These are phyloP conservation scores for Trichoderma sp. DNA, from an alignment of 2,329 filamentous ascomycete species.

Conservation along the genomic window DNA sequence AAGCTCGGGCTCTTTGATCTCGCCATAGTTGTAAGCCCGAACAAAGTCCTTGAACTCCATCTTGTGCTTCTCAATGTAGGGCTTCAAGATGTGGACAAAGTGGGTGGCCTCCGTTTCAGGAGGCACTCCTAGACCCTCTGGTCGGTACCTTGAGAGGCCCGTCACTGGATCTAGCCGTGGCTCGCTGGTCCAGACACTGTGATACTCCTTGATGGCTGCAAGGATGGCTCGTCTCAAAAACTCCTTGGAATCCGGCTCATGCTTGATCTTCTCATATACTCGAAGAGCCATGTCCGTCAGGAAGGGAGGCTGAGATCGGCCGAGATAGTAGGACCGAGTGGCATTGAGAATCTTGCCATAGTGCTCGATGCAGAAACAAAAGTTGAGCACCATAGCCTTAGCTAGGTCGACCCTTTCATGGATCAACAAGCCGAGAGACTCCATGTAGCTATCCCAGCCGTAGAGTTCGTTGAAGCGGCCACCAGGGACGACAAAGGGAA, in stretches of 20 bases:
- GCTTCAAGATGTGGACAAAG: conserved; percentile 77
- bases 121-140: conserved; percentile 79
- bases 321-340: conserved; percentile 92
- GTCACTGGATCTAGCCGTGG: conserved; percentile 75
- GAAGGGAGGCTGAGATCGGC: conserved; percentile 92
- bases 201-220: conserved; percentile 95
- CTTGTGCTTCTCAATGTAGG: conserved; percentile 78
- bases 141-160: conserved; percentile 80
- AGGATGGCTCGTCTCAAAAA: conserved; percentile 78
- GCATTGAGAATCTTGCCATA: conserved; percentile 99
- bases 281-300: conserved; percentile 95
- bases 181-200: conserved; percentile 78
- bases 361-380: conserved; percentile 97
- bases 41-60: conserved; percentile 85
- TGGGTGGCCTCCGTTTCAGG: conserved; percentile 88
- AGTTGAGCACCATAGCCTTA: conserved; percentile 93
- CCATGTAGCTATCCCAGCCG: conserved; percentile 99
- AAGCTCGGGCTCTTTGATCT: conserved; percentile 78
- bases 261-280: conserved; percentile 89
- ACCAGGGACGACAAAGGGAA: conserved; percentile 96
- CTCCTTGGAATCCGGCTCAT: conserved; percentile 73
- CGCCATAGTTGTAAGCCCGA: conserved; percentile 75
- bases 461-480: conserved; percentile 98
- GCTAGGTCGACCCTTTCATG: conserved; percentile 83
- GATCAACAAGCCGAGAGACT: conserved; percentile 81